Percentiles rank a stretch among this genome's conserved stretches.
Conservation (phyloP, 2,329 filamentous ascomycete genomes). For the Xylariaceae sp. region DNA sequence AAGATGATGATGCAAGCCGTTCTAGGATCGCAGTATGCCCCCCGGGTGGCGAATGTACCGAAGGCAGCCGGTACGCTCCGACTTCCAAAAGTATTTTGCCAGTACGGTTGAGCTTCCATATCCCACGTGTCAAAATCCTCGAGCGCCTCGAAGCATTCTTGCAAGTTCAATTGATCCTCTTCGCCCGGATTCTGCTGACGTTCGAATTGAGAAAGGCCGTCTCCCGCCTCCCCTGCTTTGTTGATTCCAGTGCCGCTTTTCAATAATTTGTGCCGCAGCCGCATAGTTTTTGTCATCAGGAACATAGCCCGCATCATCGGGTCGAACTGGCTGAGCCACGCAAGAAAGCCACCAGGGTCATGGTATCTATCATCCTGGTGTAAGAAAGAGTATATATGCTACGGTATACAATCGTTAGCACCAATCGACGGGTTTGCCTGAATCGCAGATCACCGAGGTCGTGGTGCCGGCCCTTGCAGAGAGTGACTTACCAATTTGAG, state of each 20-base stretch:
- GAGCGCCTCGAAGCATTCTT: conserved; percentile 12
- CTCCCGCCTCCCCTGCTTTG: not conserved
- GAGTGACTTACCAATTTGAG: conserved; percentile 15
- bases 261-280: conserved; percentile 10
- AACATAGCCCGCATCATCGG: conserved; percentile 18
- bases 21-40: conserved; percentile 13
- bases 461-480: not conserved
- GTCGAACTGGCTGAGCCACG: conserved; percentile 6
- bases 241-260: not conserved
- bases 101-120: conserved; percentile 13
- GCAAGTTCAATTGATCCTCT: conserved; percentile 7
- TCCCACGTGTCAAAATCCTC: conserved; percentile 18
- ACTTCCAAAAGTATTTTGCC: conserved; percentile 10
- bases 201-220: not conserved
- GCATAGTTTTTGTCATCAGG: conserved; percentile 13
- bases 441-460: not conserved
- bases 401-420: not conserved
- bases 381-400: conserved; percentile 17
- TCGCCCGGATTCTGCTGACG: not conserved
- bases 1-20: conserved; percentile 19
- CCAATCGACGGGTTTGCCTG: not conserved
- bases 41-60: conserved; percentile 4
- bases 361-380: conserved; percentile 15
- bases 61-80: conserved; percentile 13
- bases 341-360: conserved; percentile 15